Conservation (phyloP, 2,329 filamentous ascomycete species). For the Diaporthe citrichinensis region DNA sequence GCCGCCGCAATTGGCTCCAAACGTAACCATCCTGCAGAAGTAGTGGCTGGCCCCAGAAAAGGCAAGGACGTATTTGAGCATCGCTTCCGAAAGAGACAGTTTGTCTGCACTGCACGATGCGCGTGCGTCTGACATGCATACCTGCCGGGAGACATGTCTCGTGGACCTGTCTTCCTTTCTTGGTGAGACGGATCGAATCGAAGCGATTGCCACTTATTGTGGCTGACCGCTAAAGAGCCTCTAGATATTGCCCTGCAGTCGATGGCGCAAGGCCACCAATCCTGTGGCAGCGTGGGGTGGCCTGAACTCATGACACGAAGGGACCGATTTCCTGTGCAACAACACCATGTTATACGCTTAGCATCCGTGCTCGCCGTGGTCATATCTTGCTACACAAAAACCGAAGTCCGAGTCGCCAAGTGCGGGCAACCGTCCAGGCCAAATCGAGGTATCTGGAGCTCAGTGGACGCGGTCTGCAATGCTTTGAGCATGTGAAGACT, state of each 20-base stretch:
- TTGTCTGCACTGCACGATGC: slow-evolving; percentile 1
- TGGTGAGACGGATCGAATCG: slow-evolving; percentile 20
- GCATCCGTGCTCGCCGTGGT: background rate
- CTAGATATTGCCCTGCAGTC: slow-evolving; percentile 31
- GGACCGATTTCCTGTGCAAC: background rate
- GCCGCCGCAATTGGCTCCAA: slow-evolving; percentile 26
- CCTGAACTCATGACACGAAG: background rate
- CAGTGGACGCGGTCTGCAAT: background rate
- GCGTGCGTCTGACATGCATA: slow-evolving; percentile 34
- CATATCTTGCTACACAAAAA: background rate
- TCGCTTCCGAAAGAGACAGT: background rate
- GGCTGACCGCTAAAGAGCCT: slow-evolving; percentile 18
- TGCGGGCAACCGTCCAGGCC: background rate
- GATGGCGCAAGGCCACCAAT: slow-evolving; percentile 23
- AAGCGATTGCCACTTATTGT: slow-evolving; percentile 14
- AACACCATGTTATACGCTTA: slow-evolving; percentile 5
- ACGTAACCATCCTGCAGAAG: slow-evolving; percentile 24
- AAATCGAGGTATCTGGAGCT: background rate
- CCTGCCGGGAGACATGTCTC: slow-evolving; percentile 16
- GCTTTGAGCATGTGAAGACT: background rate
- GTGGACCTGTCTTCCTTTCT: slow-evolving; percentile 2
- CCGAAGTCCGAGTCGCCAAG: background rate
- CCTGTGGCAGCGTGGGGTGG: background rate
- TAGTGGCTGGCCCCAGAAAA: slow-evolving; percentile 18
- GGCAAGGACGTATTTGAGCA: slow-evolving; percentile 2